Evolutionary conservation across 2,329 filamentous ascomycete species (phyloP).

Genomic region (Aschersonia sp.): DNA sequence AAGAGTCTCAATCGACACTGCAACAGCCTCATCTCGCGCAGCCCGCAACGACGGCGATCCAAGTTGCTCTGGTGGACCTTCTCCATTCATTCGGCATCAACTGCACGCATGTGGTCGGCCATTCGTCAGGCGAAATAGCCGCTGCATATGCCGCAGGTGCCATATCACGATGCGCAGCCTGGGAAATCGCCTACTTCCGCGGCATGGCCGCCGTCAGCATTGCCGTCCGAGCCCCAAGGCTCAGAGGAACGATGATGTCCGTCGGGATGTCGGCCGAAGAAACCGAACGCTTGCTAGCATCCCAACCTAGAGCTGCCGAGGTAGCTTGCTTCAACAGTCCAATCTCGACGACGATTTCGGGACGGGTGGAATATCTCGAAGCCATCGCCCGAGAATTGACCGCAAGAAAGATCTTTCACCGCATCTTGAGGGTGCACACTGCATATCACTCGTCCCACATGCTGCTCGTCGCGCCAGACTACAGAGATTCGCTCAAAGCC

Average conservation of each 20-base stretch:
- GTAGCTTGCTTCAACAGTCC: constrained; percentile 31
- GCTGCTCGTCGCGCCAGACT: constrained; percentile 21
- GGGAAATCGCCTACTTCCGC: constrained; percentile 26
- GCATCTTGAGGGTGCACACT: constrained; percentile 19
- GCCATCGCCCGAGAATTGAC: constrained; percentile 17
- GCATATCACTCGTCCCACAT: constrained; percentile 33
- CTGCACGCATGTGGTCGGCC: constrained; percentile 23
- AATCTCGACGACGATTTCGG: constrained; percentile 27
- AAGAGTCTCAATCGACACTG: constrained; percentile 12
- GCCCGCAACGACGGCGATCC: constrained; percentile 25
- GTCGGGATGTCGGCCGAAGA: constrained; percentile 18
- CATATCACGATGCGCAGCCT: constrained; percentile 21
- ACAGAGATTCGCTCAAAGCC: constrained; percentile 13
- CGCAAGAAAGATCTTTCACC: constrained; percentile 16
- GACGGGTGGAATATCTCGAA: constrained; percentile 16
- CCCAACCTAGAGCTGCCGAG: constrained; percentile 10
- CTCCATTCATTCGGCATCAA: constrained; percentile 16
- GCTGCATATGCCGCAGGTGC: constrained; percentile 25
- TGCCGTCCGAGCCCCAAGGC: constrained; percentile 9
- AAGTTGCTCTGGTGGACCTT: constrained; percentile 27
- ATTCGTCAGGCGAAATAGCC: constrained; percentile 32
- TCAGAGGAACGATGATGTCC: constrained; percentile 27
- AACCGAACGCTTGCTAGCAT: constrained; percentile 12
- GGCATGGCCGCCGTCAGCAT: constrained; percentile 20
- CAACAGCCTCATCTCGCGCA: constrained; percentile 22